A percentile compares a stretch with the other conserved stretches of the same genome.
Conservation (phyloP, 805 yeast species). For the Wilhelminamyces savonicus region DNA sequence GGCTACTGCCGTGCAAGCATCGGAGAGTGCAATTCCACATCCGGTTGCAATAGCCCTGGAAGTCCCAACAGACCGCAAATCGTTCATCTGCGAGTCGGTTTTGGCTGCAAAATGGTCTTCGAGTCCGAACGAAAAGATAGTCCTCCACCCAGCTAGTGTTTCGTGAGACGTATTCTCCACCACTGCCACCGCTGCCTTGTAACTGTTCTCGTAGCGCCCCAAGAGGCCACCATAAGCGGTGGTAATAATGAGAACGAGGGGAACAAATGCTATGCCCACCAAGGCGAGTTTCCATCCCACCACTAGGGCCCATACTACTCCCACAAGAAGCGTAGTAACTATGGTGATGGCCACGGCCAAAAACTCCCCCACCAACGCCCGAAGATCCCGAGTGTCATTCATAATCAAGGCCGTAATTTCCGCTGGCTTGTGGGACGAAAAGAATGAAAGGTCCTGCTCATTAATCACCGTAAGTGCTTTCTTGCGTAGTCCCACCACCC, state of each 20-base stretch:
- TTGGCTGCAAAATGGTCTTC: constrained; percentile 39
- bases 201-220: constrained; percentile 50
- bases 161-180: constrained; percentile 51
- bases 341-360: constrained; percentile 50
- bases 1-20: constrained; percentile 48
- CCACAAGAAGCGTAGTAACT: constrained; percentile 47
- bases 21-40: constrained; percentile 55
- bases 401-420: constrained; percentile 61
- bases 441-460: constrained; percentile 51
- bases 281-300: constrained; percentile 84
- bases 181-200: constrained; percentile 49
- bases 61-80: constrained; percentile 34
- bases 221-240: constrained; percentile 45
- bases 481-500: constrained; percentile 54
- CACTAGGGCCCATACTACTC: constrained; percentile 71
- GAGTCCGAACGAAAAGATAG: constrained; percentile 55
- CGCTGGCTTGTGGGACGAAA: constrained; percentile 37
- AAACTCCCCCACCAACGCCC: constrained; percentile 59
- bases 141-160: constrained; percentile 50
- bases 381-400: constrained; percentile 77
- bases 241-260: constrained; percentile 51
- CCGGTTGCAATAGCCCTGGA: constrained; percentile 59
- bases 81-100: constrained; percentile 23
- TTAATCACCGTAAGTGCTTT: constrained; percentile 43
- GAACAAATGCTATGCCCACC: constrained; percentile 73